A percentile compares a stretch with the other conserved stretches of the same genome.
Conservation (phyloP, 139 green algal genomes). For the Chloropicon primus region DNA sequence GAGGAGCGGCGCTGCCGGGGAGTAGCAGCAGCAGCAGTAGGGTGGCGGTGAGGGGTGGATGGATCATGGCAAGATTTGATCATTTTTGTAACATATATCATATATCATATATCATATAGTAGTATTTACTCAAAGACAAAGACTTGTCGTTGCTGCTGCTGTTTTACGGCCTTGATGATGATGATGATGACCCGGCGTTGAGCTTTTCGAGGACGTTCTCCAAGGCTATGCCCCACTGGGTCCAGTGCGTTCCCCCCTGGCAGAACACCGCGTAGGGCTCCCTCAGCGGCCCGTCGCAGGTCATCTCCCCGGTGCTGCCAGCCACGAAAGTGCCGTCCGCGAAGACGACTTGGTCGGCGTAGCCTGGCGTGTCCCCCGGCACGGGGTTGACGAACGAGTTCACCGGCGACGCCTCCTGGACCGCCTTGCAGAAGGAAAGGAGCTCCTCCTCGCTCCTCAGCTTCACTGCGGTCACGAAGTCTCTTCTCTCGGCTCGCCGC, state of each 20-base stretch:
- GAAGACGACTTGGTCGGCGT: constrained; percentile 84
- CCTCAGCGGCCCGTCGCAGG: constrained; percentile 78
- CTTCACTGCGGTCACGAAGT: constrained; percentile 75
- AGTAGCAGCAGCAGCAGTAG: background rate
- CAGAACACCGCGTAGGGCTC: constrained; percentile 78
- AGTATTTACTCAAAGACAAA: too few relatives aligned
- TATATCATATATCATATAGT: too few relatives aligned
- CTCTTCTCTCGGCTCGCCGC: constrained; percentile 23
- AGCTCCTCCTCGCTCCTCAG: constrained; percentile 51
- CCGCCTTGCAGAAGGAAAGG: constrained; percentile 64
- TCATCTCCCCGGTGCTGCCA: constrained; percentile 78
- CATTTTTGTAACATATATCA: too few relatives aligned
- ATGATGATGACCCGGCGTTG: too few relatives aligned
- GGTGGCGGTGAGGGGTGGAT: too few relatives aligned
- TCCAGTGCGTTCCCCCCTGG: constrained; percentile 78
- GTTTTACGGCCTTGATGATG: background rate
- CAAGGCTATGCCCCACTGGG: constrained; percentile 65
- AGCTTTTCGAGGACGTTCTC: constrained; percentile 32
- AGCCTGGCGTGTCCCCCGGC: constrained; percentile 77
- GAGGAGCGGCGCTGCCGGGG: too few relatives aligned
- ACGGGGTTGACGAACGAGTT: constrained; percentile 70
- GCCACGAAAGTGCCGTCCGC: constrained; percentile 93
- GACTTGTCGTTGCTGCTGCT: too few relatives aligned
- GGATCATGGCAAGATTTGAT: too few relatives aligned
- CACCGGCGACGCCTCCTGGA: constrained; percentile 70